A percentile compares a stretch with the other conserved stretches of the same genome.
Evolutionary conservation across 108 stramenopile genomes (phyloP).

Genomic region (Conticribra guillardii): DNA sequence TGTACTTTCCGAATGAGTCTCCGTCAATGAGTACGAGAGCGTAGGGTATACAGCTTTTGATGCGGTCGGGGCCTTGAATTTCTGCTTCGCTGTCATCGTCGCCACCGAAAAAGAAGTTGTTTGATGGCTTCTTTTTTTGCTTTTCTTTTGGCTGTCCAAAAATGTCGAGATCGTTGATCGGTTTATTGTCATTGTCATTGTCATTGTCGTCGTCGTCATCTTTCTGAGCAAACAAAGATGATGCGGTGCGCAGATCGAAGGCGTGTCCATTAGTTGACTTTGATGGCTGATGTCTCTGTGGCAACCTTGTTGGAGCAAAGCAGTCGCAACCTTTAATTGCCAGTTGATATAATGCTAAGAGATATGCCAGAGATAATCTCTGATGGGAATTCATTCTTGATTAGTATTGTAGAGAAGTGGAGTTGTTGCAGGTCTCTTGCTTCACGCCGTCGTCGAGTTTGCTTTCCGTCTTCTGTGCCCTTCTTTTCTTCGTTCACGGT

Average conservation of each 20-base stretch:
- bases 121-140: not conserved
- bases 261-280: no score
- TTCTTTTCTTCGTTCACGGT: no score
- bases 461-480: no score
- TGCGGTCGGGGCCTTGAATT: conserved; percentile 39
- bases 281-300: no score
- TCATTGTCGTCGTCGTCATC: conserved; percentile 19
- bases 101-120: not conserved
- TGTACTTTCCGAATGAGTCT: conserved; percentile 73
- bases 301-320: no score
- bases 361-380: no score
- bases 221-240: not conserved
- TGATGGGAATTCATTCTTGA: no score
- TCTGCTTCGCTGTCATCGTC: conserved; percentile 39
- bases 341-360: no score
- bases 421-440: no score
- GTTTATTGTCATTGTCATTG: conserved; percentile 22
- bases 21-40: conserved; percentile 54
- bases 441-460: no score
- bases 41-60: conserved; percentile 57
- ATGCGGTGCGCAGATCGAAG: not conserved
- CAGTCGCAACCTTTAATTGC: no score
- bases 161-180: conserved; percentile 41
- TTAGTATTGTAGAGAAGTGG: no score
- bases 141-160: conserved; percentile 41